These are phyloP conservation scores for Malus asiatica DNA, from an alignment of 306 rosid genomes.

Conservation along the genomic window DNA sequence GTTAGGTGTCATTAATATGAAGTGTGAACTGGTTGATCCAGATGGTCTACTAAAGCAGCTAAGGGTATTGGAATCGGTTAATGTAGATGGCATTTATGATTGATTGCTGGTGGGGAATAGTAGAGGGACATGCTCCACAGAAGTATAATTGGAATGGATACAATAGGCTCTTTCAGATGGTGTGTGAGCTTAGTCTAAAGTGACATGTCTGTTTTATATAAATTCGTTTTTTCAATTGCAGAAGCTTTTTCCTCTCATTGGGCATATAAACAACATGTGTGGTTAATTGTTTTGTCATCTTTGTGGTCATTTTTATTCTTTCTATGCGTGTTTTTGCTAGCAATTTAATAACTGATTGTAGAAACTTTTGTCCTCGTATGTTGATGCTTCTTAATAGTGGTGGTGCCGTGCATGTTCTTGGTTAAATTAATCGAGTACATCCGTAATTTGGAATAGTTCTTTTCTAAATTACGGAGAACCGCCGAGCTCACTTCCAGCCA, in stretches of 20 bases:
- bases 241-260: background rate
- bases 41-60: conserved; percentile 82
- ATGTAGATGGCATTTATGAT: conserved; percentile 79
- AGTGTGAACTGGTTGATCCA: conserved; percentile 89
- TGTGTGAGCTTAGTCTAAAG: conserved; percentile 71
- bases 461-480: background rate
- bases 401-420: background rate
- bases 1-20: conserved; percentile 88
- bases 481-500: too few species aligned
- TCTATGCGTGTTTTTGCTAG: background rate
- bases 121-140: conserved; percentile 85
- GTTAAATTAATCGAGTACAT: background rate
- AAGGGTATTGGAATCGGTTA: conserved; percentile 66
- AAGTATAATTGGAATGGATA: conserved; percentile 98
- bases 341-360: background rate
- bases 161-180: conserved; percentile 85
- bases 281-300: too few species aligned
- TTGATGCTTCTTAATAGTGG: background rate
- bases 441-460: conserved; percentile 11
- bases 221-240: background rate
- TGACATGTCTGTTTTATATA: conserved; percentile 53
- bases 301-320: too few species aligned
- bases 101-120: conserved; percentile 99
- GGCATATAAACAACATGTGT: too few species aligned
- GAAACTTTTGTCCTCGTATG: background rate